Conservation (phyloP, 257 asterid genomes). For the Ilex asprella region DNA sequence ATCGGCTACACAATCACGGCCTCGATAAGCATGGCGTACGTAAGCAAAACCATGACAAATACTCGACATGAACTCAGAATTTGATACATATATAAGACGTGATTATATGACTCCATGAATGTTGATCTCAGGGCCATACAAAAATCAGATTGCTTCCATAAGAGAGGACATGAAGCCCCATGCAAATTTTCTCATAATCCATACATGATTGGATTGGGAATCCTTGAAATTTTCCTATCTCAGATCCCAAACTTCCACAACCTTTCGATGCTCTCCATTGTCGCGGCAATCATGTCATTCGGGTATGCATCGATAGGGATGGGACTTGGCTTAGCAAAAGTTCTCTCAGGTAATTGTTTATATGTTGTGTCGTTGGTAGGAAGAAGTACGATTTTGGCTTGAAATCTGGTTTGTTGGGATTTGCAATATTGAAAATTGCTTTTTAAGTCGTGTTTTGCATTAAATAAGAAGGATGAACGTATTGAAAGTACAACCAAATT, state of each 20-base stretch:
- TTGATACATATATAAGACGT: not conserved
- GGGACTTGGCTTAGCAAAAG: slow-evolving; percentile 50
- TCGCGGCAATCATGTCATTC: slow-evolving; percentile 69
- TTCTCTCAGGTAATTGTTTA: slow-evolving; percentile 35
- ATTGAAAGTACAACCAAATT: no score
- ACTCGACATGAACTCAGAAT: not conserved
- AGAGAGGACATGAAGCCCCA: slow-evolving; percentile 32
- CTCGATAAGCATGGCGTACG: slow-evolving; percentile 70
- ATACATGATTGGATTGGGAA: slow-evolving; percentile 53
- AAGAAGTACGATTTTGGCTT: no score
- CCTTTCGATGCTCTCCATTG: slow-evolving; percentile 43
- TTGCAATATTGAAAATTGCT: not conserved
- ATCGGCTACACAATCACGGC: slow-evolving; percentile 70
- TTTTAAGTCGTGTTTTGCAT: no score
- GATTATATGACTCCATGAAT: not conserved
- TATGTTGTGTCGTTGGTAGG: not conserved
- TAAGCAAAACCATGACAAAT: not conserved
- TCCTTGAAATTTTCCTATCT: slow-evolving; percentile 46
- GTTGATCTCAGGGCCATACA: slow-evolving; percentile 40
- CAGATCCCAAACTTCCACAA: slow-evolving; percentile 65
- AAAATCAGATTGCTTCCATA: slow-evolving; percentile 57
- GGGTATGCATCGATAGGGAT: slow-evolving; percentile 58
- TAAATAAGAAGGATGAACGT: no score
- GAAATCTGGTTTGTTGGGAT: not conserved
- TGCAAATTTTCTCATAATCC: slow-evolving; percentile 43